phyloP scores from a whole-genome alignment of 1,139 yeast species.

The Hanseniaspora gamundiae region DNA sequence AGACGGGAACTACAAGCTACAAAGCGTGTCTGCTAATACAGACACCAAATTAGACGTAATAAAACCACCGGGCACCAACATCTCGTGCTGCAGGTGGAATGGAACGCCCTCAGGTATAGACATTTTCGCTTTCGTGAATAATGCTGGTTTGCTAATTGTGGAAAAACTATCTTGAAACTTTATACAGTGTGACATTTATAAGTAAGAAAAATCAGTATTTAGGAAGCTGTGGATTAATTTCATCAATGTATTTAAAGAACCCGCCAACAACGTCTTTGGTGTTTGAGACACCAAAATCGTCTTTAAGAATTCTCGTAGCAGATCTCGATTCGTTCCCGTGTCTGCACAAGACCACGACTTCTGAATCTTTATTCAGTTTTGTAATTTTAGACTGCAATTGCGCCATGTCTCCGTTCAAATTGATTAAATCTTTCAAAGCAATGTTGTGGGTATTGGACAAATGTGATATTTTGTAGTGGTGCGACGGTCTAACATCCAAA shows the following conservation, averaged over 20 bases:
- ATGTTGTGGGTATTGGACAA: conserved; percentile 51
- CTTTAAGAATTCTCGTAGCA: conserved; percentile 49
- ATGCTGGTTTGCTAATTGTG: conserved; percentile 53
- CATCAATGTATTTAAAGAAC: conserved; percentile 52
- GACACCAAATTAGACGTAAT: not conserved
- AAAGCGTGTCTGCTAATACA: conserved; percentile 12
- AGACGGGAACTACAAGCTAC: conserved; percentile 23
- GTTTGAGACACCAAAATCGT: conserved; percentile 34
- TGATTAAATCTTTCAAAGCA: conserved; percentile 41
- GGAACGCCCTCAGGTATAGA: conserved; percentile 39
- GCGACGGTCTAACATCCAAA: conserved; percentile 72
- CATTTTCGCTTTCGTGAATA: conserved; percentile 51
- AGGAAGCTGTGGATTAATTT: conserved; percentile 54
- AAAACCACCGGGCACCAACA: conserved; percentile 13
- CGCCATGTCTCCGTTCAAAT: conserved; percentile 24
- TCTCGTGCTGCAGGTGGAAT: conserved; percentile 41
- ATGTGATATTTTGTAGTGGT: conserved; percentile 58
- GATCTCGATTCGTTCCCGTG: conserved; percentile 86
- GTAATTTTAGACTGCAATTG: conserved; percentile 16
- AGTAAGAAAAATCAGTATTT: no score
- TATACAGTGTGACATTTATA: no score
- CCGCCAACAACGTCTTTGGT: conserved; percentile 76
- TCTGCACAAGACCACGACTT: conserved; percentile 46
- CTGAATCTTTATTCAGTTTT: conserved; percentile 12
- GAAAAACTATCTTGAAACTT: conserved; percentile 35